These are phyloP conservation scores for Backusella mclennaniae DNA, from an alignment of 192 early-diverging fungal species.

Conservation along the genomic window DNA sequence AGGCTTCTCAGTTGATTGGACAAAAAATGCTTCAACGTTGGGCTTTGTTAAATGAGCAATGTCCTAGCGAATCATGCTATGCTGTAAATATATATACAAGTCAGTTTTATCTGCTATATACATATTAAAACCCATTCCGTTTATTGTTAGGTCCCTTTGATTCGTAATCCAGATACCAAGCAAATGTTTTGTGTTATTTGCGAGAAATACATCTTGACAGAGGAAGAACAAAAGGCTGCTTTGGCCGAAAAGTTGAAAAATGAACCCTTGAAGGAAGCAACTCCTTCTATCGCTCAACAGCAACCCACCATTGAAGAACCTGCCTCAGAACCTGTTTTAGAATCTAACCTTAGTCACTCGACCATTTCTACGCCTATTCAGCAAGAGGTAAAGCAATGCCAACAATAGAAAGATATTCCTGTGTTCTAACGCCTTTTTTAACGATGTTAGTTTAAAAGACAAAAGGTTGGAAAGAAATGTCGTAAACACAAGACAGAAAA, in stretches of 20 bases:
- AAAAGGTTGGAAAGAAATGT: not conserved
- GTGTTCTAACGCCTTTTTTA: not conserved
- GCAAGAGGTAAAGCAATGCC: conserved; percentile 2
- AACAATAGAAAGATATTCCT: not conserved
- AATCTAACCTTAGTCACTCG: not conserved
- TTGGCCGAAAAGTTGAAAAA: not conserved
- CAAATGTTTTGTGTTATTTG: conserved; percentile 38
- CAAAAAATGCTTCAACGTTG: conserved; percentile 57
- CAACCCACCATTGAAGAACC: not conserved
- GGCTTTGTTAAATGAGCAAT: conserved; percentile 57
- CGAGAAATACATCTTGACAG: conserved; percentile 17
- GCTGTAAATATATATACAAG: conserved; percentile 38
- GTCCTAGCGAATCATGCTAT: conserved; percentile 47
- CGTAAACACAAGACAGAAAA: not conserved
- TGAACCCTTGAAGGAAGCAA: not conserved
- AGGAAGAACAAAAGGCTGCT: not conserved
- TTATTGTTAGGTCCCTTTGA: conserved; percentile 24
- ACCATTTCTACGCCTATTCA: not conserved
- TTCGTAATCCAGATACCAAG: conserved; percentile 28
- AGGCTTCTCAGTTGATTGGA: conserved; percentile 51
- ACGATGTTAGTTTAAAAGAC: not conserved
- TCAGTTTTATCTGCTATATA: not conserved
- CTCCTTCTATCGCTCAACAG: not conserved
- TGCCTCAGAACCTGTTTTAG: not conserved
- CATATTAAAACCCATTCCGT: no score